A percentile compares a stretch with the other conserved stretches of the same genome.
phyloP scores from a whole-genome alignment of 768 basidiomycete genomes.

The Auricularia heimuer region DNA sequence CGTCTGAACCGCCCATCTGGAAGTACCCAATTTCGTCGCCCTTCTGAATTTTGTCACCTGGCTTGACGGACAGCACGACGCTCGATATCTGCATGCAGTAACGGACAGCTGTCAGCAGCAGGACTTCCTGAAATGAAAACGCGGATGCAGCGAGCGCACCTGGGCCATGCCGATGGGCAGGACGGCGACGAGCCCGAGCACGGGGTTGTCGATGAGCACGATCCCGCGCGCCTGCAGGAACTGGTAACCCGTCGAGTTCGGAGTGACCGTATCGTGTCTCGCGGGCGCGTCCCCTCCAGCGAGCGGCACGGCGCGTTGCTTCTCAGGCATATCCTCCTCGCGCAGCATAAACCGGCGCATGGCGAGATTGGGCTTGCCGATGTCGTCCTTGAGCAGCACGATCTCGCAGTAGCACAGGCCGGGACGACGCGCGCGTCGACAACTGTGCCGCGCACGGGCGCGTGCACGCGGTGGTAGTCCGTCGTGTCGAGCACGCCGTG shows the following conservation, averaged over 20 bases:
- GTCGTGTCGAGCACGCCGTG: slow-evolving; percentile 13
- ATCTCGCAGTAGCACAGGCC: slow-evolving; percentile 17
- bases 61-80: slow-evolving; percentile 13
- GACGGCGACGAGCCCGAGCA: slow-evolving; percentile 15
- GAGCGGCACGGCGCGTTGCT: not conserved
- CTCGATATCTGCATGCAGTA: slow-evolving; percentile 6
- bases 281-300: not conserved
- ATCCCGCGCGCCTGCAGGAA: slow-evolving; percentile 15
- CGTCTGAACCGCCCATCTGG: slow-evolving; percentile 16
- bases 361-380: not conserved
- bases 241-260: slow-evolving; percentile 15
- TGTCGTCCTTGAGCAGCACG: slow-evolving; percentile 3
- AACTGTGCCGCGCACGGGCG: slow-evolving; percentile 13
- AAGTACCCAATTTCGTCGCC: slow-evolving; percentile 15
- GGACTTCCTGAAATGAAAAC: too few relatives aligned
- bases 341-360: slow-evolving; percentile 1
- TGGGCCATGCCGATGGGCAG: slow-evolving; percentile 17
- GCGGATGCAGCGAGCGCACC: slow-evolving; percentile 1
- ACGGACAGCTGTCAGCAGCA: too few relatives aligned
- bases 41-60: slow-evolving; percentile 10
- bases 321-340: not conserved
- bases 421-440: slow-evolving; percentile 12
- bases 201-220: slow-evolving; percentile 12
- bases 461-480: slow-evolving; percentile 17
- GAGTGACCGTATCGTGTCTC: slow-evolving; percentile 1